Evolutionary conservation across 2,329 filamentous ascomycete species (phyloP), one percentile per base, ranked within the genome.

Genomic region (Penicillium italicum): DNA sequence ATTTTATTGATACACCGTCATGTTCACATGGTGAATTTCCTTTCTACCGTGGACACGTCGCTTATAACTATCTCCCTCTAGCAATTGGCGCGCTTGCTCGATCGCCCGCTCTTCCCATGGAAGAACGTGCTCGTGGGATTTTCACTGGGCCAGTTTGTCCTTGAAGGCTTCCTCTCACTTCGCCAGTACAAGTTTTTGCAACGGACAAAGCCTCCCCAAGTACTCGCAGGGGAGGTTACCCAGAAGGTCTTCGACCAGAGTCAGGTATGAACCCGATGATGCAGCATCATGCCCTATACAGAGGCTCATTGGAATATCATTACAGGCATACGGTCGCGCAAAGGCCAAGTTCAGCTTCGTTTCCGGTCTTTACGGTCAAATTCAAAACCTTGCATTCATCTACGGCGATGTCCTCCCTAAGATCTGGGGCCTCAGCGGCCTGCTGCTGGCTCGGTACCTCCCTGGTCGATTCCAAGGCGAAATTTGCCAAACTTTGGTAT

Each of bases 111-210:
- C 70, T 96, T 97, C 79, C 93, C 94, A 53, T 99, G 94, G 94
- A 99, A 97, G 85, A 89, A 86, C 73, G 85, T 99, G 67, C 92
- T 99, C 68, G 84, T 97, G 66, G 90, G 91, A 68, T 99, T 99
- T 79, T 96, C 91, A 30, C 74, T 97, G 67, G 91, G 89, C 59
- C 91, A 99, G 73, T 97, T 90, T 74, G 77, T 91, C 52, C 87
- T 99, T 70, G 94, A 99, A 75, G 86, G 90, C 42, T 90, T 93
- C 77, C 85, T 99, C 50, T 91, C 91, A 26, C 79, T 90, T 65
- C 90, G 94, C 55, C 94, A 99, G 75, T 97, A 97, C 74, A 85
- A 86, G 64, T 85, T 97, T 53, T 82, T 97, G 58, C 85, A 93
- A 71, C 85, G 85, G 64, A 90, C 83, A 12, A 88, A 85, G 61